Percentiles rank a stretch among this genome's conserved stretches.
Conservation (phyloP, 257 asterid species). For the Nicotiana noctiflora region DNA sequence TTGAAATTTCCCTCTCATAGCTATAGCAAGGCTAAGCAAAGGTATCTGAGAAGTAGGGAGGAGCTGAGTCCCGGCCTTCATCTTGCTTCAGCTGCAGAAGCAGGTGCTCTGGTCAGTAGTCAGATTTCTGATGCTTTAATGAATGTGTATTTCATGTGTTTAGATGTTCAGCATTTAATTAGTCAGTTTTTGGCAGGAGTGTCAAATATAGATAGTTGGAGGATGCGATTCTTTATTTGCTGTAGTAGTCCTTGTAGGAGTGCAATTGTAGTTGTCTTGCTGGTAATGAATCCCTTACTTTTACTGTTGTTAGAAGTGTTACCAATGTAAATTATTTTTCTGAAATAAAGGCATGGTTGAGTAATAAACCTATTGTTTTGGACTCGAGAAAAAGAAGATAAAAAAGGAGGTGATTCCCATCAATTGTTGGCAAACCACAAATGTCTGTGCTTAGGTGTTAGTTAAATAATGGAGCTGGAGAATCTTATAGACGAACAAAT, state of each 20-base stretch:
- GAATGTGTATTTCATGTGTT: neutral
- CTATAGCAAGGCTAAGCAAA: constrained; percentile 86
- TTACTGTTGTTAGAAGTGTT: neutral
- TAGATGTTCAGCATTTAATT: neutral
- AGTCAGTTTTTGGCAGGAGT: neutral
- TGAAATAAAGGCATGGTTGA: neutral
- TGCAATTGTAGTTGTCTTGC: neutral
- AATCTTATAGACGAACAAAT: neutral
- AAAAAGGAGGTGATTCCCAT: neutral
- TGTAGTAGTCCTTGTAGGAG: neutral
- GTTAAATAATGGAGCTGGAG: neutral
- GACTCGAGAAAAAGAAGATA: neutral
- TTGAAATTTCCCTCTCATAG: constrained; percentile 17
- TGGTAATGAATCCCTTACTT: neutral
- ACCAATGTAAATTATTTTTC: neutral
- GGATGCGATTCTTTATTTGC: neutral
- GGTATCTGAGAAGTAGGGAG: constrained; percentile 61
- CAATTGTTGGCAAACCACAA: neutral
- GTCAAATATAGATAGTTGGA: neutral
- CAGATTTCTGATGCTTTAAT: constrained; percentile 13
- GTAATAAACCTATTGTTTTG: neutral
- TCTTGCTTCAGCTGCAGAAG: constrained; percentile 97
- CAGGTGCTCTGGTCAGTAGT: constrained; percentile 85
- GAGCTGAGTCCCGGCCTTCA: constrained; percentile 75
- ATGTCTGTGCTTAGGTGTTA: neutral